A percentile compares a stretch with the other conserved stretches of the same genome.
Evolutionary conservation across 2,329 filamentous ascomycete species (phyloP).

Genomic region (Pestalotiopsis sp.): DNA sequence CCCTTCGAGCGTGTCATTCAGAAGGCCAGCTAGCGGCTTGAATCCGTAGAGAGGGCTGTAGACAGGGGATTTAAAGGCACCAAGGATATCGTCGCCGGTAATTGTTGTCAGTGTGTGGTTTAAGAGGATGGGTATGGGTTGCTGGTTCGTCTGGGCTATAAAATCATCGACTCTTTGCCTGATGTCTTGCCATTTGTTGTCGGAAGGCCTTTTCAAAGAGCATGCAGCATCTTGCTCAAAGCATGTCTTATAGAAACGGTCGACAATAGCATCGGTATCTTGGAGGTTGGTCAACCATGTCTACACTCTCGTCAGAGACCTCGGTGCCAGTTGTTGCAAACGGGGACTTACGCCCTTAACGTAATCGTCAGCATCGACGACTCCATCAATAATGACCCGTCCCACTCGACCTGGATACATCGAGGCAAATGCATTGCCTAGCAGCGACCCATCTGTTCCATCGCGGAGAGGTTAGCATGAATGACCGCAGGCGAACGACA

Average conservation of each 20-base stretch:
- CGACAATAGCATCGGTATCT: constrained; percentile 39
- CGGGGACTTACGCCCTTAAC: constrained; percentile 25
- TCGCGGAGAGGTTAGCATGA: not conserved
- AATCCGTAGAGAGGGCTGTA: constrained; percentile 32
- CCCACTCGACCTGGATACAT: constrained; percentile 44
- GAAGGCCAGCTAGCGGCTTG: constrained; percentile 15
- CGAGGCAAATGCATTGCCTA: constrained; percentile 47
- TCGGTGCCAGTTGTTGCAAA: not conserved
- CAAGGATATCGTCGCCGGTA: constrained; percentile 33
- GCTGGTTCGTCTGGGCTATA: constrained; percentile 29
- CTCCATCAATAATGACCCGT: constrained; percentile 44
- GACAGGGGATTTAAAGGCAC: constrained; percentile 28
- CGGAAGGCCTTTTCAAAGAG: constrained; percentile 27
- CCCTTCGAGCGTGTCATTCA: constrained; percentile 30
- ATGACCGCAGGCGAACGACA: not conserved
- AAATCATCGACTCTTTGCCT: constrained; percentile 34
- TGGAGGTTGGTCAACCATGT: constrained; percentile 38
- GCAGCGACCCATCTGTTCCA: constrained; percentile 39
- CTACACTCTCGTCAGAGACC: constrained; percentile 16
- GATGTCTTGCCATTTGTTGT: constrained; percentile 32
- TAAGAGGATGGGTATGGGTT: constrained; percentile 27
- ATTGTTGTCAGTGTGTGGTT: constrained; percentile 29
- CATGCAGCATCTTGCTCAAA: constrained; percentile 33
- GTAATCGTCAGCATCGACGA: constrained; percentile 41
- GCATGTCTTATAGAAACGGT: constrained; percentile 39